These are phyloP conservation scores for Colletotrichum limetticola DNA, from an alignment of 2,329 filamentous ascomycete genomes.

Conservation along the genomic window DNA sequence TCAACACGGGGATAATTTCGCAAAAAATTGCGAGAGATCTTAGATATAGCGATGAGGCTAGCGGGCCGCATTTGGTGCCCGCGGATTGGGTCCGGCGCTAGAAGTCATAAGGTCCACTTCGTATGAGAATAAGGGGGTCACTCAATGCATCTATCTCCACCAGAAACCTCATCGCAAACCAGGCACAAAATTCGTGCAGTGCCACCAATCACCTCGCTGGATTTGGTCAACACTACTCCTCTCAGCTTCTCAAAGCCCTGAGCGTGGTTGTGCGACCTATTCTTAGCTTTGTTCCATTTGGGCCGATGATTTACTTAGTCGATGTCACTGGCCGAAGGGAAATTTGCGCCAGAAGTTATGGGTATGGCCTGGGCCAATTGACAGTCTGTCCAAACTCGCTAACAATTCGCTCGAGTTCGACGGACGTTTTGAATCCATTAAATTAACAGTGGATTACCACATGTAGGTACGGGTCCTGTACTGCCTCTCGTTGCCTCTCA, in stretches of 20 bases:
- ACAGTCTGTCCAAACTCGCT: background rate
- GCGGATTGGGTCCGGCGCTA: background rate
- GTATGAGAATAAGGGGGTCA: background rate
- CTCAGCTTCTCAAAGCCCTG: background rate
- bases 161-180: background rate
- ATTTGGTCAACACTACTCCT: background rate
- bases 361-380: background rate
- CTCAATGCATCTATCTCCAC: background rate
- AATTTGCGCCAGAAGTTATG: background rate
- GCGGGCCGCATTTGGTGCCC: background rate
- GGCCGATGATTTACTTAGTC: background rate
- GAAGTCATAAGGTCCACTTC: background rate
- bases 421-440: background rate
- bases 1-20: background rate
- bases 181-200: background rate
- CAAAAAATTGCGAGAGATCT: background rate
- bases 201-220: background rate
- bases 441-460: background rate
- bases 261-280: background rate
- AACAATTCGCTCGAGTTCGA: background rate
- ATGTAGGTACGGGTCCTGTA: background rate
- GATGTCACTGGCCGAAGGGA: background rate
- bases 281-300: background rate
- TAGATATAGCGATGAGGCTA: background rate
- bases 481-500: background rate